phyloP scores from a whole-genome alignment of 1,284 basidiomycete genomes.

The Marasmius tenuissimus region DNA sequence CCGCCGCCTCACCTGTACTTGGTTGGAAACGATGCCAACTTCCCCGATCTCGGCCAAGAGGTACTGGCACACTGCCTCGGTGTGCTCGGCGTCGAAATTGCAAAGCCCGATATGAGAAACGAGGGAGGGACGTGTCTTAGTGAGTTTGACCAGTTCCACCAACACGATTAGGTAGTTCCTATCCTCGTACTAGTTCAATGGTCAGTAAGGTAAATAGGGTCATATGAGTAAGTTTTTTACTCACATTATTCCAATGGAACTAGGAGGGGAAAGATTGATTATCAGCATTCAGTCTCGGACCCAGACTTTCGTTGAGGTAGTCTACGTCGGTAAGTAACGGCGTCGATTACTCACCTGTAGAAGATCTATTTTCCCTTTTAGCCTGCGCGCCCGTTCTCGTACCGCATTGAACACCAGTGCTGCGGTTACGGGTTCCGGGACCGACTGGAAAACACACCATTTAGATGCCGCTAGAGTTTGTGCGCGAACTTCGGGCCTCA shows the following conservation, averaged over 20 bases:
- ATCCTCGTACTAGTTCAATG: slow-evolving; percentile 47
- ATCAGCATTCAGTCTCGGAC: not conserved
- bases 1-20: slow-evolving; percentile 49
- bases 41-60: slow-evolving; percentile 33
- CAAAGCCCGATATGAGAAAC: slow-evolving; percentile 59
- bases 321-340: too few species aligned
- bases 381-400: slow-evolving; percentile 11
- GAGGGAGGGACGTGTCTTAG: slow-evolving; percentile 27
- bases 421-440: slow-evolving; percentile 5
- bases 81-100: slow-evolving; percentile 58
- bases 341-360: slow-evolving; percentile 11
- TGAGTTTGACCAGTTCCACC: slow-evolving; percentile 43
- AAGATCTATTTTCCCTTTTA: slow-evolving; percentile 16
- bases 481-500: slow-evolving; percentile 3
- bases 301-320: not conserved
- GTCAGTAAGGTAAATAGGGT: slow-evolving; percentile 22
- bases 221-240: not conserved
- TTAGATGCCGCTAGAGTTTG: slow-evolving; percentile 15
- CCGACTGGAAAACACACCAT: slow-evolving; percentile 17
- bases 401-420: slow-evolving; percentile 16
- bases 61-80: slow-evolving; percentile 58
- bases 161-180: slow-evolving; percentile 54
- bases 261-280: not conserved
- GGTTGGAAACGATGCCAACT: slow-evolving; percentile 59
- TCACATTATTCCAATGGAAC: slow-evolving; percentile 20